Evolutionary conservation across 2,329 filamentous ascomycete genomes (phyloP), one percentile per base, ranked within the genome.

Genomic region (Cladosporium sp.): DNA sequence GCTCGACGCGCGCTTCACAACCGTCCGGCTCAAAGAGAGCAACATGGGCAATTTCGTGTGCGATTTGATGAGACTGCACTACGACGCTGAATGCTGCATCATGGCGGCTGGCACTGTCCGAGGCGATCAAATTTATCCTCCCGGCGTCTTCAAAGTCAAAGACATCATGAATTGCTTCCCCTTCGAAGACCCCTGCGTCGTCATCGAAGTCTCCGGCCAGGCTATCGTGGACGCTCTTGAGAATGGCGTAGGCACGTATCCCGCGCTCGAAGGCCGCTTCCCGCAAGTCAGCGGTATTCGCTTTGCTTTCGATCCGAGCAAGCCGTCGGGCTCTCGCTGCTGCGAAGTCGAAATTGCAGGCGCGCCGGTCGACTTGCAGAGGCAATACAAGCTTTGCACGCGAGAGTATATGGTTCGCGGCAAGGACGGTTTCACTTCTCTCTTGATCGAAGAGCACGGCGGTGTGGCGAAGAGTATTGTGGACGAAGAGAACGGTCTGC

Each of bases 1-100:
- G 0, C 85, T 97, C 0, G 93, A 97, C 75, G 91, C 91, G 1
- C 89, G 93, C 2, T 97, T 97, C 77, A 90, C 88, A 18, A 96
- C 92, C 0, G 91, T 96, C 0, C 84, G 93, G 13, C 81, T 86
- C 23, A 83, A 81, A 54, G 93, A 97, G 77, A 92, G 90, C 63
- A 97, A 97, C 73, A 80, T 96, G 16, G 92, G 91, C 1, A 97
- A 97, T 77, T 96, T 96, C 76, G 90, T 96, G 3, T 95, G 91
- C 77, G 93, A 97, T 75, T 84, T 97, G 26, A 96, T 97, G 92
- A 86, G 92, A 8, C 88, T 88, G 67, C 90, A 96, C 74, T 92
- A 97, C 75, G 80, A 83, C 5, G 88, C 91, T 0, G 93, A 97
- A 71, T 96, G 92, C 74, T 86, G 88, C 32, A 83, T 96, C 68